Evolutionary conservation across 768 basidiomycete species (phyloP), one percentile per base, ranked within the genome.

Genomic region (Suillus lakei): DNA sequence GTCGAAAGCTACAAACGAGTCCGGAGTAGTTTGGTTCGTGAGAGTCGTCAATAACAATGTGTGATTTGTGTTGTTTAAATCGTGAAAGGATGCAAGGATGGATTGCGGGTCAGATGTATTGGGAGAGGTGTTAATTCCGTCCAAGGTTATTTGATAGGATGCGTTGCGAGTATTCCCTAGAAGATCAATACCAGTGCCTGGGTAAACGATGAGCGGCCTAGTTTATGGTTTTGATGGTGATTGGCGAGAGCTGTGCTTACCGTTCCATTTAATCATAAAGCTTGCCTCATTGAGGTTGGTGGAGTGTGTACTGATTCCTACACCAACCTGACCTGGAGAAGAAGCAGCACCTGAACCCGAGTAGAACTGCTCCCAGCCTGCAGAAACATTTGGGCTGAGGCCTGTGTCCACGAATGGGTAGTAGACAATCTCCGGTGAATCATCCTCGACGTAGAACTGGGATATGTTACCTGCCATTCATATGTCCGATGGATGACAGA

Each of bases 361-460:
- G 75, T 84, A 91, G 76, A 82, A 85, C 21, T 90, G 85, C 72
- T 87, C 87, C 92, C 92, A 94, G 71, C 91, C 91, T 32, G 79
- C 81, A 23, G 75, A 70, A 48, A 86, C 70, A 69, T 87, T 80
- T 1, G 85, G 76, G 59, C 82, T 74, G 46, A 84, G 78, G 64
- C 86, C 78, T 13, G 83, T 84, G 74, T 91, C 88, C 50, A 79
- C 71, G 65, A 87, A 84, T 28, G 92, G 91, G 65, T 74, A 81
- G 79, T 91, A 93, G 32, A 70, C 67, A 68, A 92, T 78, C 54
- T 81, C 71, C 5, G 91, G 91, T 50, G 91, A 91, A 62, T 87
- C 86, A 73, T 92, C 87, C 75, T 89, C 85, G 70, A 93, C 79
- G 65, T 75, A 68, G 76, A 91, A 80, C 64, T 82, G 72, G 39